A percentile compares a stretch with the other conserved stretches of the same genome.
phyloP scores from a whole-genome alignment of 169 alveolate genomes.

The Plasmodium cynomolgi region DNA sequence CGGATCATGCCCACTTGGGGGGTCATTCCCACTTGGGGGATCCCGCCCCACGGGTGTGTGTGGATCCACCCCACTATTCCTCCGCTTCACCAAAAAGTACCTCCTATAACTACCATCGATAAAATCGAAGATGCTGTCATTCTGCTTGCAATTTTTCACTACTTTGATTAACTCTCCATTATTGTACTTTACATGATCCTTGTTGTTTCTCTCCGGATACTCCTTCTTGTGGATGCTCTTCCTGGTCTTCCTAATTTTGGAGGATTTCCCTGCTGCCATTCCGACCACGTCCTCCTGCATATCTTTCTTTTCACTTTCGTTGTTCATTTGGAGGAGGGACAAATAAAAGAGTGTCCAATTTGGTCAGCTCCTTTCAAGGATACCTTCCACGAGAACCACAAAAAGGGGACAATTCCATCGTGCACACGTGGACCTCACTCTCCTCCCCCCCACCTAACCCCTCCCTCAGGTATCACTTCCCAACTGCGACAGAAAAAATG shows the following conservation, averaged over 20 bases:
- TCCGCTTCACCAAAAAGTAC: not conserved
- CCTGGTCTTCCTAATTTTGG: not conserved
- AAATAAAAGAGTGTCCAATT: not conserved
- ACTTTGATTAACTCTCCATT: not conserved
- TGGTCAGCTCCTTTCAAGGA: not conserved
- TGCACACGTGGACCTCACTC: not conserved
- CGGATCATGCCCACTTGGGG: not conserved
- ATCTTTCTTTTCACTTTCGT: not conserved
- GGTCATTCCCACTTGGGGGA: not conserved
- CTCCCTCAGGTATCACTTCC: not conserved
- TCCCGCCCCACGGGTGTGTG: too few species aligned
- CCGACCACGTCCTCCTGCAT: not conserved
- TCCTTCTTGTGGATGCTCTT: not conserved
- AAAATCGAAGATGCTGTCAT: conserved; percentile 16
- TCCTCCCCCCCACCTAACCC: not conserved
- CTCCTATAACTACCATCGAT: conserved; percentile 14
- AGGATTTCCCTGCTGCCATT: not conserved
- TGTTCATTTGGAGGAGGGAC: not conserved
- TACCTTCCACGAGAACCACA: not conserved
- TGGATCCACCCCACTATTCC: not conserved
- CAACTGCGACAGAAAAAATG: not conserved
- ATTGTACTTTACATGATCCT: not conserved
- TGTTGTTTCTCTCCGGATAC: not conserved
- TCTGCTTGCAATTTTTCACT: not conserved
- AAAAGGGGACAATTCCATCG: not conserved